Percentiles rank a stretch among this genome's conserved stretches.
These are phyloP conservation scores for Colletotrichum sp. DNA, from an alignment of 2,329 filamentous ascomycete genomes.

Conservation along the genomic window DNA sequence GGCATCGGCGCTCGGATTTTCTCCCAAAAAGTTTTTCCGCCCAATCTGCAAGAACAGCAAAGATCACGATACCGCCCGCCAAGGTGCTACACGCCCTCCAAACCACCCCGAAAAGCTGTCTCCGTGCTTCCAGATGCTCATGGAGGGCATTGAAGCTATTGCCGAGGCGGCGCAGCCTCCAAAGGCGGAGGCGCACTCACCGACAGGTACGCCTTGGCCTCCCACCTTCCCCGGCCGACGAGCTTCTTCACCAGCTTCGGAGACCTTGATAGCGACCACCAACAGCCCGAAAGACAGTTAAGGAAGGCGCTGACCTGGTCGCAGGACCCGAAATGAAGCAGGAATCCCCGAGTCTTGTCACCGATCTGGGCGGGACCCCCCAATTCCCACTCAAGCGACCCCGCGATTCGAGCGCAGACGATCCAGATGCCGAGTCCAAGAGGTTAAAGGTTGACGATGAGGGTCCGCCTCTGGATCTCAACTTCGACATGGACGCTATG, in stretches of 20 bases:
- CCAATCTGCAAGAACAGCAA: slow-evolving; percentile 27
- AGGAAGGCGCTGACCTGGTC: slow-evolving; percentile 26
- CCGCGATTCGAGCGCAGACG: slow-evolving; percentile 32
- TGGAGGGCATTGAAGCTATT: slow-evolving; percentile 38
- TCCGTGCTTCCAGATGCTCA: slow-evolving; percentile 17
- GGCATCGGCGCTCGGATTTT: slow-evolving; percentile 34
- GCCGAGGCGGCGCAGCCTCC: slow-evolving; percentile 44
- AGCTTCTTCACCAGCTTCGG: slow-evolving; percentile 12
- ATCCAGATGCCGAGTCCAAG: slow-evolving; percentile 36
- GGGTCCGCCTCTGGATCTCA: slow-evolving; percentile 23
- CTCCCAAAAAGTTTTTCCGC: slow-evolving; percentile 49
- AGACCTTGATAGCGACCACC: slow-evolving; percentile 2
- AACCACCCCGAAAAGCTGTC: slow-evolving; percentile 4
- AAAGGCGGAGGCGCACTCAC: slow-evolving; percentile 35
- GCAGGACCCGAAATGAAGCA: slow-evolving; percentile 40
- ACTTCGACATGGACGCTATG: slow-evolving; percentile 27
- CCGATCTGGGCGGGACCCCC: slow-evolving; percentile 37
- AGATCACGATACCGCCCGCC: slow-evolving; percentile 6
- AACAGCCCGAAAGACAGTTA: slow-evolving; percentile 2
- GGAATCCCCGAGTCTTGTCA: slow-evolving; percentile 33
- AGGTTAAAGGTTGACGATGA: slow-evolving; percentile 21
- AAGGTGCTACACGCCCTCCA: slow-evolving; percentile 3
- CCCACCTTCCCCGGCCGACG: slow-evolving; percentile 4
- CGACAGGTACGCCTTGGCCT: slow-evolving; percentile 35
- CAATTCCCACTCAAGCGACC: slow-evolving; percentile 42